A percentile compares a stretch with the other conserved stretches of the same genome.
Conservation (phyloP, 2,329 filamentous ascomycete species). For the Cercospora zeae-maydis region DNA sequence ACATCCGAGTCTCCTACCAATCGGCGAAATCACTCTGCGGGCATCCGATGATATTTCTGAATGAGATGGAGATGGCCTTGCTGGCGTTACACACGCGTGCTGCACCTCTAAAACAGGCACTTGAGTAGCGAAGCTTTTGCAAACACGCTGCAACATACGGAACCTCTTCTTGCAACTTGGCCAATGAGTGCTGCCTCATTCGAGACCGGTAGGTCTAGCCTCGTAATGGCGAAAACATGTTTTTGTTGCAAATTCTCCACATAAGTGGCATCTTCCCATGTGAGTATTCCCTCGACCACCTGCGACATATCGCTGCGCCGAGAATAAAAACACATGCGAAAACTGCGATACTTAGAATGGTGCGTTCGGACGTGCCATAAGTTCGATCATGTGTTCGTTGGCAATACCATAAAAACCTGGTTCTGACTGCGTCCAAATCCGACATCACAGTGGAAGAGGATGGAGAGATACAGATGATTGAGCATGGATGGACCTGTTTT, state of each 20-base stretch:
- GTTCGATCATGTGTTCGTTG: no score
- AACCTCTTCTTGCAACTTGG: not conserved
- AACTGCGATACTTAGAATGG: not conserved
- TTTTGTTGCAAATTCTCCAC: no score
- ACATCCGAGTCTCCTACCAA: not conserved
- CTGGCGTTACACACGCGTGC: not conserved
- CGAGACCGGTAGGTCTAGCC: not conserved
- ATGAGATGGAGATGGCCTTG: not conserved
- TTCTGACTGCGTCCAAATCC: not conserved
- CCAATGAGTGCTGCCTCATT: not conserved
- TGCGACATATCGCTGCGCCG: not conserved
- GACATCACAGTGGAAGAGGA: not conserved
- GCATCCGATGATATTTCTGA: not conserved
- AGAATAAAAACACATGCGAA: not conserved
- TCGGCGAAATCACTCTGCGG: not conserved
- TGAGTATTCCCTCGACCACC: not conserved
- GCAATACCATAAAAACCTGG: not conserved
- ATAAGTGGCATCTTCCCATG: not conserved
- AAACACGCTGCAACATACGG: not conserved
- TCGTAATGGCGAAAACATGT: no score
- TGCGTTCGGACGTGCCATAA: not conserved
- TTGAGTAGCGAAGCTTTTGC: not conserved
- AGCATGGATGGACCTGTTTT: not conserved
- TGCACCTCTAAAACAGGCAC: not conserved
- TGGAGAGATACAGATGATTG: not conserved